Base-by-base conservation (phyloP, 148 eudicot genomes). In the Amaranthus palmeri region DNA sequence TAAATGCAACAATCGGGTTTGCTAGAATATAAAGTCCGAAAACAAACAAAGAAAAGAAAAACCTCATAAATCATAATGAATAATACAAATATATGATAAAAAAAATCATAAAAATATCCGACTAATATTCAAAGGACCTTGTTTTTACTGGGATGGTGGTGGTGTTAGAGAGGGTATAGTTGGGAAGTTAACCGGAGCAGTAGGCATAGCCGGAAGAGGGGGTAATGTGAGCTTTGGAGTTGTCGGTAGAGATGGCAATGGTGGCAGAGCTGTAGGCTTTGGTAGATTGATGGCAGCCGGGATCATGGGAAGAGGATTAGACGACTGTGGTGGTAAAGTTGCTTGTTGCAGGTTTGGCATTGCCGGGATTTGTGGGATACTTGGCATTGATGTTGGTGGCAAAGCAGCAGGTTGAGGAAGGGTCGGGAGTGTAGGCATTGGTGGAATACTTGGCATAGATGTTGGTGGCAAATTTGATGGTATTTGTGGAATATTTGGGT, bases 361-460 rank as follows among this genome's bases (percentile, higher is more conserved):
- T 36, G 68, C 56, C 10, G 68, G 75, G 58, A 72, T 47, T 72
- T 57, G 68, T 25, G 66, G 75, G 47, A 64, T 14, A 44, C 36
- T n/a, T 52, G 61, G 66, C 3, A 59, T 47, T 47, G 75, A 10
- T 3, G 75, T 53, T 49, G 65, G 10, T n/a, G 80, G 80, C 3
- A 67, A 70, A 18, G 71, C 14, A 12, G 73, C 12, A 4, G 69
- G 6, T 18, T 42, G 54, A 11, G 79, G 49, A 17, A 69, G 4
- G 0, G 76, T 11, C 8, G 80, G 80, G 12, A 76, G 59, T 54
- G 79, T 43, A 4, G 83, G 80, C 10, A 81, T 42, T 12, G 76
- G 48, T 6, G 81, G 73, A 7, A 69, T 25, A 18, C 4, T 77
- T 5, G 11, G 70, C 47, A 5, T 17, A 11, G 3, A 76, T 71